phyloP scores from a whole-genome alignment of 2,329 filamentous ascomycete species.

The Blumeriella jaapii region DNA sequence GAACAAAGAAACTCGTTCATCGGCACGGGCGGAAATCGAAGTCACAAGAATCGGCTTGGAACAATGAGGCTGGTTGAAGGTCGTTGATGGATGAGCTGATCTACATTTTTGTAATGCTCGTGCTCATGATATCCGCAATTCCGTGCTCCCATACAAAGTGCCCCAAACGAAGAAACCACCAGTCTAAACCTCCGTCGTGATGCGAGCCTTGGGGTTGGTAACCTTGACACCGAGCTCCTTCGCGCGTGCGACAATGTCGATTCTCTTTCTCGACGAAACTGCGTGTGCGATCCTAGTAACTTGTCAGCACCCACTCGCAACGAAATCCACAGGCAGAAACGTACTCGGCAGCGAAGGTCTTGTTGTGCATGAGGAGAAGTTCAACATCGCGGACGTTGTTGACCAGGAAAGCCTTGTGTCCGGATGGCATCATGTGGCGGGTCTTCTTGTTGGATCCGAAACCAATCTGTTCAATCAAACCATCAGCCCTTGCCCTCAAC shows the following conservation, averaged over 20 bases:
- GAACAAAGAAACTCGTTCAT: too few species aligned
- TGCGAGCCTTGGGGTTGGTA: constrained; percentile 97
- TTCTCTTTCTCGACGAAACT: constrained; percentile 96
- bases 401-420: constrained; percentile 99
- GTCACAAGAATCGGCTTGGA: constrained; percentile 1
- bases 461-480: constrained; percentile 60
- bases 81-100: constrained; percentile 27
- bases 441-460: constrained; percentile 99
- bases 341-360: constrained; percentile 96
- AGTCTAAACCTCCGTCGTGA: constrained; percentile 80
- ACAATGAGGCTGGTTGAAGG: constrained; percentile 14
- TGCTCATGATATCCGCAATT: constrained; percentile 26
- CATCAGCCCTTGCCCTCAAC: constrained; percentile 17
- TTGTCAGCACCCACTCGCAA: constrained; percentile 28
- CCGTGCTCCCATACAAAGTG: constrained; percentile 25
- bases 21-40: neutral
- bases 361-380: constrained; percentile 99
- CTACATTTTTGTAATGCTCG: constrained; percentile 24
- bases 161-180: constrained; percentile 24
- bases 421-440: constrained; percentile 94
- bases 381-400: constrained; percentile 94
- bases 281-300: constrained; percentile 78
- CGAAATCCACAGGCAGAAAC: constrained; percentile 29
- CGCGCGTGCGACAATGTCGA: constrained; percentile 93
- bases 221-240: constrained; percentile 99